Percentiles rank a stretch among this genome's conserved stretches.
Evolutionary conservation across 225 moss, liverwort and hornwort genomes (phyloP).

Genomic region (Straminergon stramineum): DNA sequence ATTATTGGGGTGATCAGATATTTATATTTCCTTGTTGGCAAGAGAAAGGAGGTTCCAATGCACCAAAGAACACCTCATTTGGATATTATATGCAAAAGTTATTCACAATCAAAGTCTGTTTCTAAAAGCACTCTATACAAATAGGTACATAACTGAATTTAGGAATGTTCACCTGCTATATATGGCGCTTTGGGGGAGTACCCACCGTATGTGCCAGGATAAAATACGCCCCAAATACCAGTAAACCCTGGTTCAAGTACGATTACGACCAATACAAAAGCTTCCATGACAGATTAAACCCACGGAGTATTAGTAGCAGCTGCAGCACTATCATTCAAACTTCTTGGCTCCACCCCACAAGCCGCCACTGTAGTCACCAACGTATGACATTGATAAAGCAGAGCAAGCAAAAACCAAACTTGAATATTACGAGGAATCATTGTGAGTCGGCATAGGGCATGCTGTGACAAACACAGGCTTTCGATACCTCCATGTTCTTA

Average conservation of each 20-base stretch:
- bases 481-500: neutral
- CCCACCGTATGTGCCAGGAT: neutral
- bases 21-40: too few species aligned
- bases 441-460: neutral
- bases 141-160: too few species aligned
- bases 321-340: neutral
- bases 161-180: too few species aligned
- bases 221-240: neutral
- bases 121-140: too few species aligned
- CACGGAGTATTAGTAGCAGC: neutral
- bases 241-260: neutral
- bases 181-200: too few species aligned
- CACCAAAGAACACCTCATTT: too few species aligned
- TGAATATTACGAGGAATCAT: slow-evolving; percentile 3
- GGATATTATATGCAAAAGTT: too few species aligned
- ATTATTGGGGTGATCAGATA: too few species aligned
- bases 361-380: neutral
- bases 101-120: too few species aligned
- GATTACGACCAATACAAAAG: neutral
- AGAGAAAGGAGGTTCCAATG: too few species aligned
- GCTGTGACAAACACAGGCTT: neutral
- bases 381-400: neutral
- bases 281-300: neutral
- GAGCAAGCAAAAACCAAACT: neutral
- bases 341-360: neutral